These are phyloP conservation scores for Fonsecaea monophora DNA, from an alignment of 2,329 filamentous ascomycete genomes.

Conservation along the genomic window DNA sequence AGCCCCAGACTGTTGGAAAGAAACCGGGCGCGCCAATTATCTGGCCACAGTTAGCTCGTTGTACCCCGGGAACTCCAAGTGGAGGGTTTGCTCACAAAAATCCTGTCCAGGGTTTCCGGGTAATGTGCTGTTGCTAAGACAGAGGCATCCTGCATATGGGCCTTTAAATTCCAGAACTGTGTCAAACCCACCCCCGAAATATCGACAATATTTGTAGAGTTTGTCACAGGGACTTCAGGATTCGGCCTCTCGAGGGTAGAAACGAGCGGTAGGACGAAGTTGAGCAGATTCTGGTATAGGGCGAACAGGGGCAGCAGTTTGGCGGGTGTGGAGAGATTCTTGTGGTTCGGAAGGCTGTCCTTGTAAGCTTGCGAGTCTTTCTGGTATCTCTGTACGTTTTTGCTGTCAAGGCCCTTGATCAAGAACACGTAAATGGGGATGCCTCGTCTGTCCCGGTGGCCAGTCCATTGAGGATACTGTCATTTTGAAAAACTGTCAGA, in stretches of 20 bases:
- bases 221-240: conserved; percentile 83
- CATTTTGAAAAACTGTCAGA: conserved; percentile 1
- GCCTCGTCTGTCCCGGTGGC: conserved; percentile 84
- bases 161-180: conserved; percentile 95
- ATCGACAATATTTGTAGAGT: conserved; percentile 94
- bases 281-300: conserved; percentile 88
- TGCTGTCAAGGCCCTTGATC: conserved; percentile 80
- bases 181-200: conserved; percentile 85
- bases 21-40: conserved; percentile 88
- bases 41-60: conserved; percentile 44
- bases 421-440: conserved; percentile 93
- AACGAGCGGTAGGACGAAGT: conserved; percentile 85
- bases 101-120: conserved; percentile 87
- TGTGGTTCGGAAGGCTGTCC: conserved; percentile 59
- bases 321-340: conserved; percentile 62
- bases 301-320: conserved; percentile 87
- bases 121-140: conserved; percentile 90
- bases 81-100: conserved; percentile 62
- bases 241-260: conserved; percentile 77
- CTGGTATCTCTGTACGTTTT: conserved; percentile 80
- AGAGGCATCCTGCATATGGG: conserved; percentile 91
- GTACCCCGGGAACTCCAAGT: not conserved
- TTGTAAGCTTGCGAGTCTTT: conserved; percentile 56
- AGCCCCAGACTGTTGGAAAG: conserved; percentile 85
- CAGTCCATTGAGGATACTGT: conserved; percentile 79